Evolutionary conservation across 1,139 yeast genomes (phyloP).

Genomic region (Magnusiomyces paraingens): DNA sequence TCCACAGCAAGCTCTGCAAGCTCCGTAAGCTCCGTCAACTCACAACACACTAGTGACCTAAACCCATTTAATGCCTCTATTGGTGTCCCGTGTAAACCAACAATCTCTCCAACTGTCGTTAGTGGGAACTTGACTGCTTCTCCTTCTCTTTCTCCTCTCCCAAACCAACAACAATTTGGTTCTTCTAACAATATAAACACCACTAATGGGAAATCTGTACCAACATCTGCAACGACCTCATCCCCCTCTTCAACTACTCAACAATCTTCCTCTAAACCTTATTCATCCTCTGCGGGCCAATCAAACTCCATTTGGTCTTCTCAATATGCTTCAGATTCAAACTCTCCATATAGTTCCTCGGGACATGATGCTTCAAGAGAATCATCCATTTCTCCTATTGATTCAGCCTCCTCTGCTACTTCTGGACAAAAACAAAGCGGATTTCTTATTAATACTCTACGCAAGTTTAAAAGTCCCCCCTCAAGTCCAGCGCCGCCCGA

Average conservation of each 20-base stretch:
- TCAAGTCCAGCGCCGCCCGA: neutral
- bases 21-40: neutral
- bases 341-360: too few species aligned
- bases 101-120: neutral
- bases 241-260: neutral
- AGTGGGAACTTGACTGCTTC: neutral
- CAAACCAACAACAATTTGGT: neutral
- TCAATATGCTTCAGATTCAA: too few species aligned
- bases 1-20: neutral
- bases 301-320: too few species aligned
- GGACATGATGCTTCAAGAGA: too few species aligned
- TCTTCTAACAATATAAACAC: neutral
- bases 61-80: neutral
- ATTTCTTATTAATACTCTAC: conserved; percentile 7
- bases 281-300: too few species aligned
- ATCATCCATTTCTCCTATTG: too few species aligned
- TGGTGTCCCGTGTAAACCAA: conserved; percentile 1
- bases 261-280: neutral
- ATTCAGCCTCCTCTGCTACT: too few species aligned
- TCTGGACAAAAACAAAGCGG: neutral
- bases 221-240: neutral
- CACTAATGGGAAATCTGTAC: neutral
- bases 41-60: neutral
- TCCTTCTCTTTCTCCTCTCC: neutral
- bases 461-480: conserved; percentile 3